Evolutionary conservation across 169 alveolate species (phyloP).

Genomic region (Eimeria mitis): DNA sequence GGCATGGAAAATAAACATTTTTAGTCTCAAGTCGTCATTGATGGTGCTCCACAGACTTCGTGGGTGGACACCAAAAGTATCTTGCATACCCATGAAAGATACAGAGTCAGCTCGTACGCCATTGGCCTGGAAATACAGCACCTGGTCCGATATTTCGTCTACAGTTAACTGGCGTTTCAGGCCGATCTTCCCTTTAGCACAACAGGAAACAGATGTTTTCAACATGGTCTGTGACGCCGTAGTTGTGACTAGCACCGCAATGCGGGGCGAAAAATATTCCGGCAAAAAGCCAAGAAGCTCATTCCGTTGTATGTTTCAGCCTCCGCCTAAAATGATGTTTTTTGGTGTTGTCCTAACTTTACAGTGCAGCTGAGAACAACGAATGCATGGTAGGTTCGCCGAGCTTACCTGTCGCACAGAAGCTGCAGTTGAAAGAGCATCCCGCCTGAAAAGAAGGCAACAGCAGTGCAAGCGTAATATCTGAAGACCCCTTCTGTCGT

Average conservation of each 20-base stretch:
- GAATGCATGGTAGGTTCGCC: neutral
- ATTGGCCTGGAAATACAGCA: constrained; percentile 87
- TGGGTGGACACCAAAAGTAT: neutral
- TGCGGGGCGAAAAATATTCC: neutral
- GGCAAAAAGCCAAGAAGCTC: neutral
- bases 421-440: constrained; percentile 91
- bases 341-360: neutral
- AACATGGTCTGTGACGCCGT: neutral
- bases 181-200: constrained; percentile 88
- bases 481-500: neutral
- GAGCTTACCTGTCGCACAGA: constrained; percentile 89
- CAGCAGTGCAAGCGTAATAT: neutral
- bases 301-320: neutral
- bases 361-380: neutral
- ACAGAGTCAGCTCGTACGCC: constrained; percentile 89
- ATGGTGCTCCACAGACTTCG: neutral
- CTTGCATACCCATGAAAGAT: constrained; percentile 90
- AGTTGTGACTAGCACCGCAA: neutral
- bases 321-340: neutral
- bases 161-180: constrained; percentile 90
- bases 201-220: neutral
- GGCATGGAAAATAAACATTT: neutral
- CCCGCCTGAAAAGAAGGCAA: constrained; percentile 86
- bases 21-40: neutral
- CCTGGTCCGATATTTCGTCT: constrained; percentile 93